These are phyloP conservation scores for Entophlyctis helioformis DNA, from an alignment of 192 early-diverging fungal species.

Conservation along the genomic window DNA sequence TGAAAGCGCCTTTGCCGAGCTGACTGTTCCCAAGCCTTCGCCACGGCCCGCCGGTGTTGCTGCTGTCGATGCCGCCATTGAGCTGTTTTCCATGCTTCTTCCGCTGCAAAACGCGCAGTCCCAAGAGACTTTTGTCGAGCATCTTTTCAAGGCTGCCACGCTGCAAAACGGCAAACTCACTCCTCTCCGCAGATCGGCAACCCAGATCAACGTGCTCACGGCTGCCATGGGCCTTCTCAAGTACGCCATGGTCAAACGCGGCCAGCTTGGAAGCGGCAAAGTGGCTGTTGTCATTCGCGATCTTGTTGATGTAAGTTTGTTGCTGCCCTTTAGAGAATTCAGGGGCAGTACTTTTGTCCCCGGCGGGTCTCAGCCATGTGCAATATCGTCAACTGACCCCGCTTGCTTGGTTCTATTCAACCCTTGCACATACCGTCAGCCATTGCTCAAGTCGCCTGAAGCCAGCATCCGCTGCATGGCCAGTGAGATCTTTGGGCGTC, in stretches of 20 bases:
- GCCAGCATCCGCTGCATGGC: constrained; percentile 60
- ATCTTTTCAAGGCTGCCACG: constrained; percentile 53
- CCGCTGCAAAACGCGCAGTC: constrained; percentile 49
- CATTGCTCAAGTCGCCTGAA: constrained; percentile 55
- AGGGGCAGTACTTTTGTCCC: constrained; percentile 6
- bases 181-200: constrained; percentile 55
- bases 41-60: constrained; percentile 20
- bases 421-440: too few species aligned
- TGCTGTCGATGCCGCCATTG: constrained; percentile 69
- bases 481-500: constrained; percentile 69
- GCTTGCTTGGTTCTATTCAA: too few species aligned
- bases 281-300: constrained; percentile 22
- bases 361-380: constrained; percentile 1
- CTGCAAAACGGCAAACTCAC: constrained; percentile 42
- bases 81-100: constrained; percentile 65
- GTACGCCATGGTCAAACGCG: constrained; percentile 44
- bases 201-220: constrained; percentile 67
- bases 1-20: too few species aligned
- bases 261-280: constrained; percentile 17
- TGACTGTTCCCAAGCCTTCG: too few species aligned
- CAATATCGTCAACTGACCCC: neutral
- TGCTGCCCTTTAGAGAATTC: too few species aligned
- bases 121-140: constrained; percentile 70
- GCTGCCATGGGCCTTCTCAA: constrained; percentile 63
- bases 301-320: constrained; percentile 23